Base-by-base conservation (phyloP, 1,284 basidiomycete species). In the Phellopilus nigrolimitatus region DNA sequence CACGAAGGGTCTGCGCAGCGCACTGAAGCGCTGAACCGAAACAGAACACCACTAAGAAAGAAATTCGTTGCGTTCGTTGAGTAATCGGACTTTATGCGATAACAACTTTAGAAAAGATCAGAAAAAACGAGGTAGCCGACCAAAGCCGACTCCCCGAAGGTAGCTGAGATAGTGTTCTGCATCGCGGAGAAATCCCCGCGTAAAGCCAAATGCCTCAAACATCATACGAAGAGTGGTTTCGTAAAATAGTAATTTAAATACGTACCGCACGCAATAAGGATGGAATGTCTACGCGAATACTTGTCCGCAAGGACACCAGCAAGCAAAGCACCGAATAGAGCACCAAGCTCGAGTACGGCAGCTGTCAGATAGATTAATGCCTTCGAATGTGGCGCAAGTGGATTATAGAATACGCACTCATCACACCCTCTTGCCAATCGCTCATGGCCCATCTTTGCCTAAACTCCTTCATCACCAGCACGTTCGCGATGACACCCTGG, bases 391-490 rank as follows among this genome's bases (percentile, higher is more conserved):
- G 19, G 5, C 33, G 10, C 4, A 27, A 19, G 17, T 27, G n/a
- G 45, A 22, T 21, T 24, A 30, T 42, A 45, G n/a, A 27, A 13
- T 36, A 71, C 80, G 56, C 60, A 86, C 88, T 88, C 75, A 90
- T 84, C 10, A 79, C 66, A 3, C 87, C 88, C 60, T 80, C 84
- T 65, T 88, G 78, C 69, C 84, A 74, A 7, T 86, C 76, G 13
- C 78, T 79, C 9, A 88, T 70, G 5, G 82, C 84, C 77, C 80
- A 89, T 9, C 79, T 72, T 45, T 65, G 58, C 27, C 75, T 57
- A 59, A 91, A 91, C 57, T 87, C 82, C 43, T 72, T 69, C 88
- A 91, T 91, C n/a, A 88, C 84, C 12, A 91, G 73, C 6, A 91
- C 80, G 63, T 90, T 90, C 2, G 88, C 84, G 57, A 90, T 86